Evolutionary conservation across 2,329 filamentous ascomycete genomes (phyloP).

Genomic region (Aspergillus brunneoviolaceus): DNA sequence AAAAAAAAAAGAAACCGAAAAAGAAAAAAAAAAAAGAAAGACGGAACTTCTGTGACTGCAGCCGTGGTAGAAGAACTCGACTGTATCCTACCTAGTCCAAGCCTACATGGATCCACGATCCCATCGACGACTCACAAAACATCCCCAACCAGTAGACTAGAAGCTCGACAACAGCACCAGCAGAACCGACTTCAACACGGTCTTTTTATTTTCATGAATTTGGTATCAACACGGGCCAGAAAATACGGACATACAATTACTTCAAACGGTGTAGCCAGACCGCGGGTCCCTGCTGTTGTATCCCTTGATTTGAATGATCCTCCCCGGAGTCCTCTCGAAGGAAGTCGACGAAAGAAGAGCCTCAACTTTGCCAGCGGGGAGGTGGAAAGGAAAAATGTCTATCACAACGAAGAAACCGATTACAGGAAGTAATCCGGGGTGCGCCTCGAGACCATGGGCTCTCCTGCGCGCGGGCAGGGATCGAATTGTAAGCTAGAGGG

Average conservation of each 20-base stretch:
- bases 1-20: too few species aligned
- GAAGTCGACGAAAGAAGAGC: conserved; percentile 14
- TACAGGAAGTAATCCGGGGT: conserved; percentile 99
- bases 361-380: conserved; percentile 22
- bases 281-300: conserved; percentile 26
- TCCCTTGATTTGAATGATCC: conserved; percentile 25
- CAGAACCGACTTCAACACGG: conserved; percentile 15
- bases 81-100: too few species aligned
- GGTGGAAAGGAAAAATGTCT: conserved; percentile 29
- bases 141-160: too few species aligned
- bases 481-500: conserved; percentile 88
- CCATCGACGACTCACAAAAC: too few species aligned
- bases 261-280: conserved; percentile 17
- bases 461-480: conserved; percentile 92
- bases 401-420: conserved; percentile 33
- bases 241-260: conserved; percentile 38
- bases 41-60: too few species aligned
- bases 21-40: too few species aligned
- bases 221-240: conserved; percentile 41
- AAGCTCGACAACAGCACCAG: not conserved
- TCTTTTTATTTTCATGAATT: conserved; percentile 42
- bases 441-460: conserved; percentile 96
- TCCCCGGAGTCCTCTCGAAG: conserved; percentile 30
- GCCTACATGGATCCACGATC: too few species aligned
- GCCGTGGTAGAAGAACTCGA: too few species aligned